Conservation (phyloP, 2,329 filamentous ascomycete genomes). For the Orbilia blumenaviensis region DNA sequence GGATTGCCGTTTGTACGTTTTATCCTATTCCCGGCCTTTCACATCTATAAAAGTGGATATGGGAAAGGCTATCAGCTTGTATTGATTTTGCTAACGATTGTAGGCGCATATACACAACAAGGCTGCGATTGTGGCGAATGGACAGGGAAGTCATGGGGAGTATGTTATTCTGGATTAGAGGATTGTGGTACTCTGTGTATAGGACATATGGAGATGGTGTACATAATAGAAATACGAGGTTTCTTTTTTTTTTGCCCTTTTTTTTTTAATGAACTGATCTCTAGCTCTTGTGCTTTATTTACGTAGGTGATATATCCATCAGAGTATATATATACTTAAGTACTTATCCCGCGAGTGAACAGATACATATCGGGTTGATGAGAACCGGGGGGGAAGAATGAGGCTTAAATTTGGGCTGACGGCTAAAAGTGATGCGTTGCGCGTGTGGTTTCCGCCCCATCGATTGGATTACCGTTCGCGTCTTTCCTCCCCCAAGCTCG, state of each 20-base stretch:
- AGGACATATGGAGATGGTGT: background rate
- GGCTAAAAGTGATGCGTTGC: constrained; percentile 2
- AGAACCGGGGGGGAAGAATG: background rate
- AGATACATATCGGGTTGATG: too few relatives aligned
- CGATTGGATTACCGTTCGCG: background rate
- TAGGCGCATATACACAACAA: constrained; percentile 47
- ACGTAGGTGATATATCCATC: too few relatives aligned
- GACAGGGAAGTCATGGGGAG: constrained; percentile 40
- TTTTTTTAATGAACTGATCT: too few relatives aligned
- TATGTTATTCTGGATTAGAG: constrained; percentile 43
- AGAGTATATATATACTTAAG: too few relatives aligned
- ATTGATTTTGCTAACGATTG: background rate
- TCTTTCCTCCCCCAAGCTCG: background rate
- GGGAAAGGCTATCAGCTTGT: too few relatives aligned
- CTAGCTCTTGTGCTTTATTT: too few relatives aligned
- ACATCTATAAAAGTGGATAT: too few relatives aligned
- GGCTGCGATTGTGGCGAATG: constrained; percentile 41
- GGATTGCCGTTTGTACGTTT: constrained; percentile 85
- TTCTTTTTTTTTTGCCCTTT: too few relatives aligned
- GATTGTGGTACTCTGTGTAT: background rate
- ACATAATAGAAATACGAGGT: background rate
- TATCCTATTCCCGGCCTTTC: background rate
- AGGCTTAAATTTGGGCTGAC: background rate
- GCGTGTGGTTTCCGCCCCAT: background rate
- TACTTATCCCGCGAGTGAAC: too few relatives aligned